phyloP scores from a whole-genome alignment of 2,329 filamentous ascomycete species.

The Alternaria gansuensis region DNA sequence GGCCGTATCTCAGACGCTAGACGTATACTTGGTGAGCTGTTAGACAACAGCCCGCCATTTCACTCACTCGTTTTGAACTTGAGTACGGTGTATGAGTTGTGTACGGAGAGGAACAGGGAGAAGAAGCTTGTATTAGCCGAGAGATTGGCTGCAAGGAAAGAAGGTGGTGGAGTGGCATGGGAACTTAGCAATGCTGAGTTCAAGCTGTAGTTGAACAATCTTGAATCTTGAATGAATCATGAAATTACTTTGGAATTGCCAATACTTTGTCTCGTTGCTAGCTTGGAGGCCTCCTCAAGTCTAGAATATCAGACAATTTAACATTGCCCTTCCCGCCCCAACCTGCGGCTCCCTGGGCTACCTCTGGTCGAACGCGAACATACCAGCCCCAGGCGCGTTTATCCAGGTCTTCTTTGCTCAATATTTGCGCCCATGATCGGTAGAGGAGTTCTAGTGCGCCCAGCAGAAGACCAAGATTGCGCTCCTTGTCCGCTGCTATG shows the following conservation, averaged over 20 bases:
- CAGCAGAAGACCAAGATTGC: conserved; percentile 74
- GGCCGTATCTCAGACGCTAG: conserved; percentile 73
- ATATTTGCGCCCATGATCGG: conserved; percentile 73
- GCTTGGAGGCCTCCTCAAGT: conserved; percentile 32
- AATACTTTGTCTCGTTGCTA: not conserved
- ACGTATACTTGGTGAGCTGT: conserved; percentile 70
- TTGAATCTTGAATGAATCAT: not conserved
- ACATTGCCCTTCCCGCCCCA: conserved; percentile 85
- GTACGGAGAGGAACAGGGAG: conserved; percentile 76
- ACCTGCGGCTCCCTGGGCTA: conserved; percentile 75
- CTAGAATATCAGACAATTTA: conserved; percentile 68
- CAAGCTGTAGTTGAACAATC: conserved; percentile 66
- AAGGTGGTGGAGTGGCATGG: conserved; percentile 66
- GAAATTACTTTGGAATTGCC: not conserved
- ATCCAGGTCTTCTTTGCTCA: conserved; percentile 74
- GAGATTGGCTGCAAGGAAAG: conserved; percentile 68
- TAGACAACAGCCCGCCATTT: conserved; percentile 68
- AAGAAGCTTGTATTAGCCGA: conserved; percentile 78
- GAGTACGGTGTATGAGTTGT: conserved; percentile 89
- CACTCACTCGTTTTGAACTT: conserved; percentile 88
- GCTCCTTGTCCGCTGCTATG: conserved; percentile 69
- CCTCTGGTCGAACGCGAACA: conserved; percentile 75
- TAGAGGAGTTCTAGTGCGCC: conserved; percentile 76
- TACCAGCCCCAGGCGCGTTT: conserved; percentile 85
- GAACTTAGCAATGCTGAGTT: conserved; percentile 78